Evolutionary conservation across 1,139 yeast species (phyloP).

Genomic region (Zygosaccharomyces pseudobailii): DNA sequence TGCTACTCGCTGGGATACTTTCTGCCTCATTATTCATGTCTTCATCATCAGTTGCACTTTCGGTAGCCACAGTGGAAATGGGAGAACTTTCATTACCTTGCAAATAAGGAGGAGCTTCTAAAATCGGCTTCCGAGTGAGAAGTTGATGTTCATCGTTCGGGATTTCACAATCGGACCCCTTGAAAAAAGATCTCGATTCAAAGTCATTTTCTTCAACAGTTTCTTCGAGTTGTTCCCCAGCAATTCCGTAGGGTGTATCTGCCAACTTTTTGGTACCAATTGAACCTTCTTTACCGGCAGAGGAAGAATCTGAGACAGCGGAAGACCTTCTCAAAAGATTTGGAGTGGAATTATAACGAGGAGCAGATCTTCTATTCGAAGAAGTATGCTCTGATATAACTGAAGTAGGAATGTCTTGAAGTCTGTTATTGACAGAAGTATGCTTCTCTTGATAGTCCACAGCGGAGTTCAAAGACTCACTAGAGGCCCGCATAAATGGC

Average conservation of each 20-base stretch:
- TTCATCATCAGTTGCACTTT: conserved; percentile 1
- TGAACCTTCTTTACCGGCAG: conserved; percentile 3
- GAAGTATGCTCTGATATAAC: conserved; percentile 8
- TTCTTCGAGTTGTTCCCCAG: background rate
- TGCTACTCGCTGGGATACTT: background rate
- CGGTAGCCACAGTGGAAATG: conserved; percentile 2
- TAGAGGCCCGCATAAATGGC: conserved; percentile 10
- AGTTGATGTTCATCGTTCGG: background rate
- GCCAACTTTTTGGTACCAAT: background rate
- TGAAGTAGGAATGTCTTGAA: background rate
- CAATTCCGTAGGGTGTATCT: background rate
- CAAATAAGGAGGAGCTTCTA: background rate
- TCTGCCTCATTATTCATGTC: background rate
- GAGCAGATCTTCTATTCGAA: conserved; percentile 2
- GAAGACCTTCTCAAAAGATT: conserved; percentile 12
- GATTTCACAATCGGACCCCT: background rate
- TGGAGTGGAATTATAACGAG: conserved; percentile 13
- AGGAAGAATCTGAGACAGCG: conserved; percentile 1
- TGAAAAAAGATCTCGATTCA: background rate
- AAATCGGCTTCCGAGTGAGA: background rate
- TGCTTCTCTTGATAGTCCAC: background rate
- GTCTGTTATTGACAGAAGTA: background rate
- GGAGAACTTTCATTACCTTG: conserved; percentile 1
- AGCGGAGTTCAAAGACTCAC: conserved; percentile 1
- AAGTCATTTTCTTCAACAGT: background rate